phyloP scores from a whole-genome alignment of 1,139 yeast genomes.

The Diutina ranongensis region DNA sequence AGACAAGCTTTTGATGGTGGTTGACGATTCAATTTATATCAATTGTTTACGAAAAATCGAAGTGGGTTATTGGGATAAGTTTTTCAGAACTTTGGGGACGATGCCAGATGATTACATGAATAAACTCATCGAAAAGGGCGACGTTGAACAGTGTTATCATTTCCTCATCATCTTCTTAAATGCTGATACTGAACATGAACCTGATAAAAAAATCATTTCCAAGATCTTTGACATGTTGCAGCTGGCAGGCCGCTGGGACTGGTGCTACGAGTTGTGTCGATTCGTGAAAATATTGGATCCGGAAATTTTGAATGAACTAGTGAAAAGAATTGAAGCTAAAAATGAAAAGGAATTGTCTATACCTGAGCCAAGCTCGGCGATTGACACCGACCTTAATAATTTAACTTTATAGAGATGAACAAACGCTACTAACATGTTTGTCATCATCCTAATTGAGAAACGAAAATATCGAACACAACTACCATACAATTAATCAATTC shows the following conservation, averaged over 20 bases:
- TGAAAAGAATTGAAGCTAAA: too few species aligned
- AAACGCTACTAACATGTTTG: too few species aligned
- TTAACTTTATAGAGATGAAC: too few species aligned
- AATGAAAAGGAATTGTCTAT: too few species aligned
- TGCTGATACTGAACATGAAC: conserved; percentile 11
- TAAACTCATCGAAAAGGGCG: conserved; percentile 20
- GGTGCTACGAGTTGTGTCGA: conserved; percentile 36
- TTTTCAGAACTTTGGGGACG: conserved; percentile 22
- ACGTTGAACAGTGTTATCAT: conserved; percentile 32
- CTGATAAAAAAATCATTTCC: conserved; percentile 24
- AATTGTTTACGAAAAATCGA: conserved; percentile 35
- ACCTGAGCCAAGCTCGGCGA: too few species aligned
- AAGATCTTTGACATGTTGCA: conserved; percentile 25
- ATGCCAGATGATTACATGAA: conserved; percentile 32
- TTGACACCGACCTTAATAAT: too few species aligned
- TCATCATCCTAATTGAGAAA: too few species aligned
- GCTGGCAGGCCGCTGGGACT: conserved; percentile 26
- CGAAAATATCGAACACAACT: too few species aligned
- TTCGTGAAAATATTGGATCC: conserved; percentile 34
- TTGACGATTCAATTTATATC: conserved; percentile 26
- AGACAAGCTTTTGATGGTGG: conserved; percentile 18
- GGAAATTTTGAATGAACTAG: background rate
- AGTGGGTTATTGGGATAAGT: conserved; percentile 27
- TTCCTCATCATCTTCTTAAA: conserved; percentile 32
- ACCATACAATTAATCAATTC: too few species aligned